phyloP scores from a whole-genome alignment of 1,284 basidiomycete species.

The Ustanciosporium gigantosporum region DNA sequence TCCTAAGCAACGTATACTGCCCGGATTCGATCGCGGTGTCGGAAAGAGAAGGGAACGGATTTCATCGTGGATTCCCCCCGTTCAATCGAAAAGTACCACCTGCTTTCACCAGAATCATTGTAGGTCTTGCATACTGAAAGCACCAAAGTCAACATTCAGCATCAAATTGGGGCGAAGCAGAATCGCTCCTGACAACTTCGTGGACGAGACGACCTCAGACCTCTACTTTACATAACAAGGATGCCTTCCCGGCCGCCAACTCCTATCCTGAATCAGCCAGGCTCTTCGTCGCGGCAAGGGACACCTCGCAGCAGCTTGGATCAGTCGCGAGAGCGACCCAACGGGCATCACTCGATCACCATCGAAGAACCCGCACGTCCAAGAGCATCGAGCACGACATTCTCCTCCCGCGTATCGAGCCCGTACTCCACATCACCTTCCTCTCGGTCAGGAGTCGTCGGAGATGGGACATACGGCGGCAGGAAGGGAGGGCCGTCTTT shows the following conservation, averaged over 20 bases:
- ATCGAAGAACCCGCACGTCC: conserved; percentile 36
- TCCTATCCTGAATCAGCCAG: conserved; percentile 22
- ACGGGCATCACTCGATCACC: conserved; percentile 25
- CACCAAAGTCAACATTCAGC: too few species aligned
- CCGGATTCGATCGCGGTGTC: too few species aligned
- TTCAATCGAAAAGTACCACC: too few species aligned
- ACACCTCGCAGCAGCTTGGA: conserved; percentile 23
- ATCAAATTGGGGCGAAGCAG: too few species aligned
- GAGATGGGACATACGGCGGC: conserved; percentile 43
- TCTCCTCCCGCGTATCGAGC: conserved; percentile 13
- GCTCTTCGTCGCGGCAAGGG: conserved; percentile 12
- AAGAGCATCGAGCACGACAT: conserved; percentile 6
- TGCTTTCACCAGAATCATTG: too few species aligned
- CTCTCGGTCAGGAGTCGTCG: conserved; percentile 19
- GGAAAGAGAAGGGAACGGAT: too few species aligned
- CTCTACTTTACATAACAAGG: background rate
- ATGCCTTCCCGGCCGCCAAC: conserved; percentile 24
- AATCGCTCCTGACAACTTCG: too few species aligned
- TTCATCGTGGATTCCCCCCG: too few species aligned
- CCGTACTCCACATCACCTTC: conserved; percentile 13
- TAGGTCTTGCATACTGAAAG: too few species aligned
- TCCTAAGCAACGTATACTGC: too few species aligned
- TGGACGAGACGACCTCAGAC: too few species aligned
- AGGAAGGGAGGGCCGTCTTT: conserved; percentile 28
- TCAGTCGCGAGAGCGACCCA: conserved; percentile 3